Conservation (phyloP, 768 basidiomycete genomes). For the Pleurotus pulmonarius region DNA sequence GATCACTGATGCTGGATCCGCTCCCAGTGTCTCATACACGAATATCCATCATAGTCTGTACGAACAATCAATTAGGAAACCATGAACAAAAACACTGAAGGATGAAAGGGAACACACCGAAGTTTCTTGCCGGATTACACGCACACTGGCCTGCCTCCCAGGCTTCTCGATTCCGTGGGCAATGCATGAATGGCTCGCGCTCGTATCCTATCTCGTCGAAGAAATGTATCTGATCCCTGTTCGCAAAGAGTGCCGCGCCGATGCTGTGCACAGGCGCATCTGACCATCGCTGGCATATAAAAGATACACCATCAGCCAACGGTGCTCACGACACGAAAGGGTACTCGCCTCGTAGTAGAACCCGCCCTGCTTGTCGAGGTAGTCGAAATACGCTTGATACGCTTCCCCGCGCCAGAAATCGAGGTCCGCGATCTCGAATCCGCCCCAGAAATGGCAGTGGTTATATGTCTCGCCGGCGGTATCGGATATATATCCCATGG, state of each 20-base stretch:
- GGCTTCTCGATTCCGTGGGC: slow-evolving; percentile 47
- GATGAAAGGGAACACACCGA: slow-evolving; percentile 61
- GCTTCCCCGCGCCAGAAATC: slow-evolving; percentile 86
- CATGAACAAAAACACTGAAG: not conserved
- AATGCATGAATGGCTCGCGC: slow-evolving; percentile 78
- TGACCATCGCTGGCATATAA: slow-evolving; percentile 72
- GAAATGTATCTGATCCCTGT: slow-evolving; percentile 75
- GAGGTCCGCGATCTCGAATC: slow-evolving; percentile 90
- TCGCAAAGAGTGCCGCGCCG: slow-evolving; percentile 71
- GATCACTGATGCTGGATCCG: not conserved
- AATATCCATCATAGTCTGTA: slow-evolving; percentile 41
- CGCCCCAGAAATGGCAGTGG: slow-evolving; percentile 81
- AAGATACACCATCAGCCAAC: slow-evolving; percentile 19
- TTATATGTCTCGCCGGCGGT: slow-evolving; percentile 64
- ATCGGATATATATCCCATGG: slow-evolving; percentile 72
- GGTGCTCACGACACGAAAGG: not conserved
- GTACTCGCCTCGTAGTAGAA: slow-evolving; percentile 85
- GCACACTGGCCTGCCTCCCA: slow-evolving; percentile 64
- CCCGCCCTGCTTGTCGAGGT: slow-evolving; percentile 77
- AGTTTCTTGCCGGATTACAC: slow-evolving; percentile 68
- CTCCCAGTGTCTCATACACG: slow-evolving; percentile 40
- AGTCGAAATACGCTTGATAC: slow-evolving; percentile 80
- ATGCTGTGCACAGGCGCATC: slow-evolving; percentile 88
- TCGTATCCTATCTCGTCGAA: slow-evolving; percentile 83
- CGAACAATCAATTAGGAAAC: not conserved